A percentile compares a stretch with the other conserved stretches of the same genome.
Evolutionary conservation across 345 rosid species (phyloP).

Genomic region (Sisymbrium altissimum): DNA sequence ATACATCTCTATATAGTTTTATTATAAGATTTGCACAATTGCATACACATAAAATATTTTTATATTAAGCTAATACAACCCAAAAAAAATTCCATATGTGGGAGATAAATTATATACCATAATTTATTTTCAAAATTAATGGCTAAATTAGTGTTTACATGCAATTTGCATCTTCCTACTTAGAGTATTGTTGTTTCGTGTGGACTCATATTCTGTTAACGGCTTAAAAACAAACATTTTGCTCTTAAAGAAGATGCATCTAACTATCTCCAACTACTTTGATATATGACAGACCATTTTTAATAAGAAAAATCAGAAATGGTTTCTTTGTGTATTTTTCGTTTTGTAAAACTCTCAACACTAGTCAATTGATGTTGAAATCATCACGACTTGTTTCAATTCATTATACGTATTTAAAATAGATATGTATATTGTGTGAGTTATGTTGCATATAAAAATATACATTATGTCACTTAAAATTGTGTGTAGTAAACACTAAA

Average conservation of each 20-base stretch:
- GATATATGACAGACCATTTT: neutral
- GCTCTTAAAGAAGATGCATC: slow-evolving; percentile 3
- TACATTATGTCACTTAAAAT: neutral
- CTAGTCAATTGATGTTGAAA: slow-evolving; percentile 22
- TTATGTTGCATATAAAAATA: neutral
- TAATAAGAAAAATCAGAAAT: neutral
- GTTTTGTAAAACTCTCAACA: neutral
- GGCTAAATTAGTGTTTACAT: slow-evolving; percentile 19
- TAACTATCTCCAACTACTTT: slow-evolving; percentile 8
- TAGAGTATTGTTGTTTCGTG: slow-evolving; percentile 7
- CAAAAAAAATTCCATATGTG: neutral
- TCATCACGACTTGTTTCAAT: neutral
- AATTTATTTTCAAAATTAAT: neutral
- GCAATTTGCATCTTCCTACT: slow-evolving; percentile 20
- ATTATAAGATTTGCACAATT: neutral
- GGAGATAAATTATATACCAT: slow-evolving; percentile 4
- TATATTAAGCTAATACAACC: neutral
- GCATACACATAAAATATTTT: neutral
- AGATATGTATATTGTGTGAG: neutral
- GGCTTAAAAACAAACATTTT: slow-evolving; percentile 5
- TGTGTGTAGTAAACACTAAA: neutral
- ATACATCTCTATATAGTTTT: neutral
- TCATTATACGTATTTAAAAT: neutral
- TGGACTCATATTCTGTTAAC: slow-evolving; percentile 15
- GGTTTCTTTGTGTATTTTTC: neutral